Conservation (phyloP, 805 yeast species). For the Sungouiella thailandica region DNA sequence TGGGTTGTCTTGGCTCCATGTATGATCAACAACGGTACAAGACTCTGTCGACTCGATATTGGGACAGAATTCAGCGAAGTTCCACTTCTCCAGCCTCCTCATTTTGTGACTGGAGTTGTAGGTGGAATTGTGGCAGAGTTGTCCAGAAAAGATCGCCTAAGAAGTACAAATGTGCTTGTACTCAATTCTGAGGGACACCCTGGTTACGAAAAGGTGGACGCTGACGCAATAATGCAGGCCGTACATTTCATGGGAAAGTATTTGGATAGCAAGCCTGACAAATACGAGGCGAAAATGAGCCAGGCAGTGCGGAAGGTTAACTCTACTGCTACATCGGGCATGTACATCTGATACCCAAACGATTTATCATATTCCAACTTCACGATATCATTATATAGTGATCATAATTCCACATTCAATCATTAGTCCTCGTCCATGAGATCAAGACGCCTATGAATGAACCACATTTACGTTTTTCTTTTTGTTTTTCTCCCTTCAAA, state of each 20-base stretch:
- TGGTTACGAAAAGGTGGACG: conserved; percentile 52
- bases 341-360: conserved; percentile 16
- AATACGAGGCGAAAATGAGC: conserved; percentile 15
- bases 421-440: too few species aligned
- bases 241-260: conserved; percentile 4
- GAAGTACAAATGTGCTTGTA: conserved; percentile 17
- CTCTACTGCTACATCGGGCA: conserved; percentile 21
- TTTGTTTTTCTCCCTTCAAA: too few species aligned
- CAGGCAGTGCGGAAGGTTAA: conserved; percentile 19
- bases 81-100: conserved; percentile 51
- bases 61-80: conserved; percentile 8
- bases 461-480: too few species aligned
- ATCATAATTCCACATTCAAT: too few species aligned
- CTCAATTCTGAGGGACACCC: conserved; percentile 60
- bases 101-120: conserved; percentile 52
- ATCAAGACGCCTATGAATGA: neutral
- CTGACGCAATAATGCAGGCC: conserved; percentile 37
- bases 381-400: too few species aligned
- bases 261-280: conserved; percentile 3
- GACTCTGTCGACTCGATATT: conserved; percentile 20
- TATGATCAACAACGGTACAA: conserved; percentile 24
- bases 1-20: conserved; percentile 38
- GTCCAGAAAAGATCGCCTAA: conserved; percentile 1
- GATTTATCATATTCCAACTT: too few species aligned
- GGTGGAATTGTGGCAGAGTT: conserved; percentile 39